Percentiles rank a stretch among this genome's conserved stretches.
Conservation (phyloP, 139 green algal genomes). For the Ostreobium quekettii region DNA sequence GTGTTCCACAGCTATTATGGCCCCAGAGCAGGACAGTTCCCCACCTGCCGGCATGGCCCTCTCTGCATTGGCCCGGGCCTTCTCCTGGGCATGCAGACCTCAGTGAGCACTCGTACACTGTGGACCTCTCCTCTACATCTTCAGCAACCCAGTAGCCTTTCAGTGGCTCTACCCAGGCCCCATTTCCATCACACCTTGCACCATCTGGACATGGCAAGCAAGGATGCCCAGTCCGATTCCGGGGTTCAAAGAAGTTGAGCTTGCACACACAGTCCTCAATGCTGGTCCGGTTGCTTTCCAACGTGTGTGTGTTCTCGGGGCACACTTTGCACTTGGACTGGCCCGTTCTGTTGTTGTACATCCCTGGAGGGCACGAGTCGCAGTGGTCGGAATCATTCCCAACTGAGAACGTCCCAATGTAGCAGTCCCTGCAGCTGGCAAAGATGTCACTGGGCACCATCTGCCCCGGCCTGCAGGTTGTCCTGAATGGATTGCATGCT, state of each 20-base stretch:
- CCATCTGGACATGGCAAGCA: conserved; percentile 20
- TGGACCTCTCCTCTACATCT: background rate
- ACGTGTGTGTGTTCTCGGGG: background rate
- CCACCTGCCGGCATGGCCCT: conserved; percentile 13
- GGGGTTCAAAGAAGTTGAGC: background rate
- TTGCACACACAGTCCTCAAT: conserved; percentile 1
- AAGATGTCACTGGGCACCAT: conserved; percentile 1
- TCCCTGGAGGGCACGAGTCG: background rate
- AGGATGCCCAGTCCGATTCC: background rate
- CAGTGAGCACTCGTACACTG: conserved; percentile 3
- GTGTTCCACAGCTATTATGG: too few relatives aligned
- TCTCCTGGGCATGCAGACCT: background rate
- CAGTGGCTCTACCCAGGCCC: background rate
- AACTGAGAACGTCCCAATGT: background rate
- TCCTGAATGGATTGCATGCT: too few relatives aligned
- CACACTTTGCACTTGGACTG: conserved; percentile 12
- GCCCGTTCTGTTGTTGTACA: background rate
- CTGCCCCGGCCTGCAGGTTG: too few relatives aligned
- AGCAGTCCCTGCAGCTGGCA: background rate
- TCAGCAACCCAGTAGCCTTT: conserved; percentile 11
- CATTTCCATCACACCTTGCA: conserved; percentile 5
- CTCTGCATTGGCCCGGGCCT: background rate
- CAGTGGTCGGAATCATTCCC: background rate
- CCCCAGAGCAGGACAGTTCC: too few relatives aligned
- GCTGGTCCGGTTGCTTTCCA: background rate